phyloP scores from a whole-genome alignment of 106 monocot species.

The Dendrobium huoshanense region DNA sequence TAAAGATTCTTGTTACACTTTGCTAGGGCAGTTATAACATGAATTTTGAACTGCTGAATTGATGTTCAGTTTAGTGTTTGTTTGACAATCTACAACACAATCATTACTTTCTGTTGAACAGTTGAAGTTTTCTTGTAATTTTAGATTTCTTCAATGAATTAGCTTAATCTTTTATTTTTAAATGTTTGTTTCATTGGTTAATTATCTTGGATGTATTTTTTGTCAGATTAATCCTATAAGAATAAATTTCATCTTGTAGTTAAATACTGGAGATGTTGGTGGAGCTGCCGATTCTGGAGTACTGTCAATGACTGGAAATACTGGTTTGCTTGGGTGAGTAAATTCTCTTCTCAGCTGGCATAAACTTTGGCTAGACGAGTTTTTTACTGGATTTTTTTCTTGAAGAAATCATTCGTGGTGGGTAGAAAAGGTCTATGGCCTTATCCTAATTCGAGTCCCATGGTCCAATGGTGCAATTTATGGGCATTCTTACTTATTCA shows the following conservation, averaged over 20 bases:
- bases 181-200: not conserved
- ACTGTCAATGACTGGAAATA: conserved; percentile 58
- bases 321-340: conserved; percentile 79
- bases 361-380: not conserved
- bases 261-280: conserved; percentile 56
- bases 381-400: not conserved
- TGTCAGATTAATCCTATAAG: not conserved
- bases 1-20: no score
- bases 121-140: no score
- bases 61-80: no score
- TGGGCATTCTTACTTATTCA: not conserved
- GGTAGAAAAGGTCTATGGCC: no score
- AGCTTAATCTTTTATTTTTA: not conserved
- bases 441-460: no score
- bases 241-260: conserved; percentile 27
- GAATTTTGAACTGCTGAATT: no score
- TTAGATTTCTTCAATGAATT: no score
- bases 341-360: not conserved
- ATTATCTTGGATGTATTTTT: not conserved
- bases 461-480: no score
- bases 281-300: conserved; percentile 25
- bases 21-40: no score
- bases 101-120: no score
- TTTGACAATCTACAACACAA: no score
- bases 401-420: not conserved